Evolutionary conservation across 306 rosid genomes (phyloP), one percentile per base, ranked within the genome.

Genomic region (Neltuma alba): DNA sequence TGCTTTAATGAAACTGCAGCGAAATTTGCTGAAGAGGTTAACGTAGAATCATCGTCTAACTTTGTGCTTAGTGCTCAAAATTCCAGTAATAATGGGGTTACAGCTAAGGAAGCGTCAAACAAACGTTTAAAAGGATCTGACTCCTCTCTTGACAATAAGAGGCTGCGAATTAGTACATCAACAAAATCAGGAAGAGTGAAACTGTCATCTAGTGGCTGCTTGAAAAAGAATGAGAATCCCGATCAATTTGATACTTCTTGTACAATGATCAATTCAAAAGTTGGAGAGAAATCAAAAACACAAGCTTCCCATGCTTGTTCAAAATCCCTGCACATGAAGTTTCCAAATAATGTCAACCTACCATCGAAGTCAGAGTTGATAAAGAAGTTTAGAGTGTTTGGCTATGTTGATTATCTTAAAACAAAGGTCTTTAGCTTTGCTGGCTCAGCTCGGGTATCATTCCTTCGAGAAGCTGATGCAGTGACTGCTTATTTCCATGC

Each of bases 351-450:
- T 74, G 77, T 77, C 70, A 55, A 85, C 50, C 62, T 82, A 54
- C 90, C 90, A 28, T 74, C 88, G 0, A 85, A 85, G 54, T 50
- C 14, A 52, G 57, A 74, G 62, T 54, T 87, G 41, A 62, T 85
- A 69, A 64, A 85, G 76, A 85, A 74, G 65, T 87, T 87, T 34
- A 80, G 83, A 45, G 79, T 50, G 45, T 85, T 87, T 82, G 90
- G 90, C 45, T 36, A 74, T 31, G 28, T 87, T 40, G 85, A 87
- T 82, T 77, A 67, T 70, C 40, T 36, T 33, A 74, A 21, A 45
- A 82, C 90, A 23, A 80, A 70, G 57, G 61, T 82, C 62, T 77
- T 14, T 61, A 30, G 14, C 25, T 38, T 34, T 28, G 1, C 54
- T 7, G 81, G 83, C 41, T 58, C 87, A 30, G 87, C 90, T 25